A percentile compares a stretch with the other conserved stretches of the same genome.
These are phyloP conservation scores for Diaporthe australafricana DNA, from an alignment of 2,329 filamentous ascomycete genomes.

Conservation along the genomic window DNA sequence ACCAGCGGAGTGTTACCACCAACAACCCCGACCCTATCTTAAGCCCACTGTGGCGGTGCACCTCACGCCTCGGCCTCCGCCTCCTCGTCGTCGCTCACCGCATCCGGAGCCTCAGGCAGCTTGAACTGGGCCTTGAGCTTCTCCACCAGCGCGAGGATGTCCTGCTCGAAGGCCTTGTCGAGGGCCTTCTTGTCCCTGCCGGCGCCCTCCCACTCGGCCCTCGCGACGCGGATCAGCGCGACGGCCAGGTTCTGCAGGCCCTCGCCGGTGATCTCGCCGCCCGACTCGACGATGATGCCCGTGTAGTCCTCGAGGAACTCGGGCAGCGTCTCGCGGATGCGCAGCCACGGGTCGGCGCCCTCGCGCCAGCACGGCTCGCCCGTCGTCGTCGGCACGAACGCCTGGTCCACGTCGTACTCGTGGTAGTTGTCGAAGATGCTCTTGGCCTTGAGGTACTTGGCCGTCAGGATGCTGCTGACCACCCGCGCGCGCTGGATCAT, in stretches of 20 bases:
- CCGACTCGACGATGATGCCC: conserved; percentile 30
- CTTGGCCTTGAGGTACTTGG: conserved; percentile 40
- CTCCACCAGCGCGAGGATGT: conserved; percentile 30
- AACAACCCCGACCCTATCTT: no score
- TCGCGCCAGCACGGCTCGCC: conserved; percentile 31
- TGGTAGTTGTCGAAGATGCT: conserved; percentile 37
- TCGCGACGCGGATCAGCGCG: conserved; percentile 36
- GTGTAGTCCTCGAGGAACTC: conserved; percentile 37
- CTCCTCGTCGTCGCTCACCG: conserved; percentile 15
- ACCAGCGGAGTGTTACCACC: no score
- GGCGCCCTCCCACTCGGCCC: conserved; percentile 37
- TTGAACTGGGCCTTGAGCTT: conserved; percentile 32
- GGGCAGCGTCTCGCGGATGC: conserved; percentile 35
- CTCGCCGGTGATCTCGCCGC: conserved; percentile 33
- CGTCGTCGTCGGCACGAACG: conserved; percentile 29
- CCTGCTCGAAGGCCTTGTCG: conserved; percentile 31
- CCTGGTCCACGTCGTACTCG: conserved; percentile 37
- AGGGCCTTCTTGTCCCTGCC: conserved; percentile 34
- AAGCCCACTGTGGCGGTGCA: not conserved
- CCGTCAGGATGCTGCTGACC: conserved; percentile 39
- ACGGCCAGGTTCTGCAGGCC: conserved; percentile 36
- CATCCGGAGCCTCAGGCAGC: conserved; percentile 34
- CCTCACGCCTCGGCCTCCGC: conserved; percentile 18
- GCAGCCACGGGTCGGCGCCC: conserved; percentile 38
- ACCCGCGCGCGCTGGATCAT: conserved; percentile 39